Evolutionary conservation across 1,284 basidiomycete genomes (phyloP), one percentile per base, ranked within the genome.

Genomic region (Athelia sp.): DNA sequence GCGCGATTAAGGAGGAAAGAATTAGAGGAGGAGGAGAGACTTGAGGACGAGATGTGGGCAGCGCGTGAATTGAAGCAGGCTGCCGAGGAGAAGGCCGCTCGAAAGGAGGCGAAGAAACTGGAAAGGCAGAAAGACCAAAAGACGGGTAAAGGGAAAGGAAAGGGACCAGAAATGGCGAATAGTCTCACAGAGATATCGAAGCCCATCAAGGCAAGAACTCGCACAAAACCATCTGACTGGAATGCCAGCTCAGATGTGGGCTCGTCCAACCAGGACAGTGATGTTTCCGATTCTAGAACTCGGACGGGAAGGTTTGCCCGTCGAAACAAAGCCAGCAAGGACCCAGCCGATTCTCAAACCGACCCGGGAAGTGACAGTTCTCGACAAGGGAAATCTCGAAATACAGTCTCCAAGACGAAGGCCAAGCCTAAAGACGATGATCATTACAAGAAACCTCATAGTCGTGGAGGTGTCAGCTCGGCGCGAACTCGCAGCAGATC

Each of bases 1-100:
- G 50, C 35, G 2, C 29, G 26, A 48, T 31, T 43, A 38, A 46
- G 38, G 45, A 47, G 35, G 45, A 43, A 23, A 42, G 47, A 19
- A 31, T 15, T 52, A 26, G 48, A 44, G 48, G 17, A 47, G 19
- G 36, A 32, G 21, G 44, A 34, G 24, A 51, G 43, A 2, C 58
- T 63, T 24, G 63, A 64, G 31, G 62, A 65, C 4, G 68, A 67
- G 32, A 57, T 78, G 58, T 74, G 65, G 2, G 75, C 75, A 15
- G 78, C 76, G 1, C 81, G 82, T 55, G 59, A 63, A 52, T 84
- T 85, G 60, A 80, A 82, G 51, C 63, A 63, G 22, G 59, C 66
- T 15, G 74, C 78, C 52, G 63, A 68, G 22, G 63, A 63, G 21
- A 62, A 58, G 67, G 55, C 56, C 66, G 46, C 58, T 63, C 46